These are phyloP conservation scores for Psilocybe sp. DNA, from an alignment of 768 basidiomycete genomes.

Conservation along the genomic window DNA sequence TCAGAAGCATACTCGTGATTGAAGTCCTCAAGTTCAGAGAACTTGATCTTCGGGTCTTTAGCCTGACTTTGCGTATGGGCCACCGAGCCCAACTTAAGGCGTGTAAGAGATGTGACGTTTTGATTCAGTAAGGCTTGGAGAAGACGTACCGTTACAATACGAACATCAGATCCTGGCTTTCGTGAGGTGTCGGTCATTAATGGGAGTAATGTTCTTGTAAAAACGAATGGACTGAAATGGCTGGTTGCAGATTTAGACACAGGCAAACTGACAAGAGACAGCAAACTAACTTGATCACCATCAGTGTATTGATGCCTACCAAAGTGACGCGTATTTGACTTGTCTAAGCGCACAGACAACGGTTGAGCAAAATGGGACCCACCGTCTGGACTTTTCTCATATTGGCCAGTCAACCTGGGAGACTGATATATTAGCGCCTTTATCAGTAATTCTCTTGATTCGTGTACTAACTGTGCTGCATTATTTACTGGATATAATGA, in stretches of 20 bases:
- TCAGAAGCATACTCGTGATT: constrained; percentile 27
- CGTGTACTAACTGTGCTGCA: not conserved
- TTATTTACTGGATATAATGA: constrained; percentile 3
- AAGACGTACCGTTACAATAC: not conserved
- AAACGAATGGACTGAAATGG: constrained; percentile 25
- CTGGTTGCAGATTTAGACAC: constrained; percentile 4
- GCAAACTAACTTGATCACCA: constrained; percentile 9
- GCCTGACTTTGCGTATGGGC: constrained; percentile 21
- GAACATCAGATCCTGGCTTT: constrained; percentile 3
- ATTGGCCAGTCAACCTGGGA: not conserved
- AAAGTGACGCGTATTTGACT: not conserved
- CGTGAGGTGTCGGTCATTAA: constrained; percentile 25
- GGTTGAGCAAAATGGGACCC: not conserved
- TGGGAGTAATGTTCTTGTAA: constrained; percentile 26
- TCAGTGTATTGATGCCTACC: constrained; percentile 9
- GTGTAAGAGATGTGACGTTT: not conserved
- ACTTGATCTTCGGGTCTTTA: constrained; percentile 22
- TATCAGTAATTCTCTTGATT: not conserved
- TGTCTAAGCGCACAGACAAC: not conserved
- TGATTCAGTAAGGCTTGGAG: not conserved
- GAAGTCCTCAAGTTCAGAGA: constrained; percentile 27
- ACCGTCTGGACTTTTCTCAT: constrained; percentile 3
- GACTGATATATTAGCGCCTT: not conserved
- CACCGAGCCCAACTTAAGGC: constrained; percentile 20
- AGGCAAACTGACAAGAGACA: not conserved